Percentiles rank a stretch among this genome's conserved stretches.
phyloP scores from a whole-genome alignment of 1,284 basidiomycete species.

The Agroathelia rolfsii region DNA sequence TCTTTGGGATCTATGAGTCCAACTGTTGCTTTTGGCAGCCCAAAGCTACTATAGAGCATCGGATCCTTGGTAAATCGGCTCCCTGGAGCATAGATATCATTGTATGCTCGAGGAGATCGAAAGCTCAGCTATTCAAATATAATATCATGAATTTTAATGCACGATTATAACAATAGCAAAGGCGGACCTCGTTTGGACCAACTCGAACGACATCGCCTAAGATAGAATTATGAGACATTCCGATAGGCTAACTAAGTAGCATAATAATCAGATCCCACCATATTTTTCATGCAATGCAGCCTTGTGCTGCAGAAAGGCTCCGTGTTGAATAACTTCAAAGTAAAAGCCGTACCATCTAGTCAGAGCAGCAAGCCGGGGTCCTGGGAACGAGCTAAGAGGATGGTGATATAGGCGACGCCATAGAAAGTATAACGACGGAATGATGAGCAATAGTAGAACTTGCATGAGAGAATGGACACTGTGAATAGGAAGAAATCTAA shows the following conservation, averaged over 20 bases:
- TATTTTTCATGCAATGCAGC: conserved; percentile 14
- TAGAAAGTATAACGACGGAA: too few relatives aligned
- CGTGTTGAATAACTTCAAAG: conserved; percentile 14
- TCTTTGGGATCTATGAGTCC: conserved; percentile 16
- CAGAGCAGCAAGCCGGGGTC: conserved; percentile 15
- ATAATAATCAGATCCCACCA: too few relatives aligned
- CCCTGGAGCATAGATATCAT: conserved; percentile 19
- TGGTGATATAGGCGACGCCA: conserved; percentile 16
- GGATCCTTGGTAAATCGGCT: conserved; percentile 21
- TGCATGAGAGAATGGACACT: too few relatives aligned
- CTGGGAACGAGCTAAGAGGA: conserved; percentile 16
- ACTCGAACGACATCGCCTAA: conserved; percentile 16
- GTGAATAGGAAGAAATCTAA: too few relatives aligned
- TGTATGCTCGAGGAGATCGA: conserved; percentile 18
- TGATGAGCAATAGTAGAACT: too few relatives aligned
- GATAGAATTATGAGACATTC: too few relatives aligned
- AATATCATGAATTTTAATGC: background rate
- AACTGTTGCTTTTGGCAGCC: conserved; percentile 15
- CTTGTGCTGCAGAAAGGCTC: conserved; percentile 14
- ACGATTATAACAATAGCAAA: conserved; percentile 6
- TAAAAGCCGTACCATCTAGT: conserved; percentile 15
- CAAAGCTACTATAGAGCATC: conserved; percentile 18
- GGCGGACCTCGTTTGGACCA: conserved; percentile 15
- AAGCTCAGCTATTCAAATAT: conserved; percentile 23
- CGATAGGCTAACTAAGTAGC: too few relatives aligned